Percentiles rank a stretch among this genome's conserved stretches.
Evolutionary conservation across 257 asterid genomes (phyloP).

Genomic region (Solanum rostratum): DNA sequence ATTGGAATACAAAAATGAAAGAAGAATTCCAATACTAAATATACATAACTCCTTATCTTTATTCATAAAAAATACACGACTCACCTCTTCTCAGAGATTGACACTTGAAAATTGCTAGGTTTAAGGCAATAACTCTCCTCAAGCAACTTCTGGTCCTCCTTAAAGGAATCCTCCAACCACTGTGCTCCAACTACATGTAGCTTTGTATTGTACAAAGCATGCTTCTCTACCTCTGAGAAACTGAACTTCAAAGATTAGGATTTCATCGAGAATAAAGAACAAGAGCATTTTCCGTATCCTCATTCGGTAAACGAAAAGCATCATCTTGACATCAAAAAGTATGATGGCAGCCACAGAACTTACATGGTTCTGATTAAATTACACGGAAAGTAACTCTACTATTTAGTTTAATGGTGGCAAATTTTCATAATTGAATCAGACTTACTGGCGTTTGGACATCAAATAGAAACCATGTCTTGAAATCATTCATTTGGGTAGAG

Average conservation of each 20-base stretch:
- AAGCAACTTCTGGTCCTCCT: slow-evolving; percentile 38
- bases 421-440: neutral
- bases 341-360: neutral
- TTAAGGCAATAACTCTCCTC: slow-evolving; percentile 61
- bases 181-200: slow-evolving; percentile 56
- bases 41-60: neutral
- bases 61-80: neutral
- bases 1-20: neutral
- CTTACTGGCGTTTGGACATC: neutral
- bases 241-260: slow-evolving; percentile 25
- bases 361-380: neutral
- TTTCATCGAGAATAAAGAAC: neutral
- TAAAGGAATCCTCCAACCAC: slow-evolving; percentile 78
- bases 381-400: neutral
- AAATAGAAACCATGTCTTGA: neutral
- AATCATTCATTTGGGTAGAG: neutral
- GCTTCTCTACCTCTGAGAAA: slow-evolving; percentile 49
- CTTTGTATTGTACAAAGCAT: slow-evolving; percentile 27
- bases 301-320: neutral
- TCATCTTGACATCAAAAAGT: neutral
- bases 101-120: slow-evolving; percentile 32
- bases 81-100: slow-evolving; percentile 37
- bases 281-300: neutral
- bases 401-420: neutral
- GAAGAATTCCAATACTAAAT: neutral